Percentiles rank a stretch among this genome's conserved stretches.
Conservation (phyloP, 2,329 filamentous ascomycete genomes). For the Venturiaceae sp. region DNA sequence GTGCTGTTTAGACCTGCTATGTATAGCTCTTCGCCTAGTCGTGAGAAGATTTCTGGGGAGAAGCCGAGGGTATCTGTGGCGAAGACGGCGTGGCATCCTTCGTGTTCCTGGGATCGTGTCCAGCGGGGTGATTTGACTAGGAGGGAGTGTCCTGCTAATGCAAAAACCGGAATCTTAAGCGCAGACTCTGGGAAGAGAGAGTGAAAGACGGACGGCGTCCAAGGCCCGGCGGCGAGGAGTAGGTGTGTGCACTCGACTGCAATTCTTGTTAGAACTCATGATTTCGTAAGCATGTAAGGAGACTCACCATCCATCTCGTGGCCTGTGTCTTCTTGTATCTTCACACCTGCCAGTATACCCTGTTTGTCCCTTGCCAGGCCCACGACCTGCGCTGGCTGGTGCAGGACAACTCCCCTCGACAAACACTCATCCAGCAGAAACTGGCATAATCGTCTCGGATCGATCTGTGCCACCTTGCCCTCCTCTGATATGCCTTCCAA, state of each 20-base stretch:
- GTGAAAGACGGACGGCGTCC: conserved; percentile 58
- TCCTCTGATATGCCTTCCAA: conserved; percentile 54
- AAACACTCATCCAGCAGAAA: conserved; percentile 52
- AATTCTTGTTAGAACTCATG: background rate
- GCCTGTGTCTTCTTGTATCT: conserved; percentile 33
- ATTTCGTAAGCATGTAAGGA: background rate
- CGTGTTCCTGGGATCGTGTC: conserved; percentile 29
- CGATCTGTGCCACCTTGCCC: conserved; percentile 56
- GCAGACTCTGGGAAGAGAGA: conserved; percentile 51
- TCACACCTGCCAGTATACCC: conserved; percentile 42
- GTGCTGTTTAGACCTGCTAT: conserved; percentile 61
- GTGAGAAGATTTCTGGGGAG: conserved; percentile 62
- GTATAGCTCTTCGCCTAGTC: conserved; percentile 59
- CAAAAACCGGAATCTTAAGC: conserved; percentile 45
- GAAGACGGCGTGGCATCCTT: conserved; percentile 59
- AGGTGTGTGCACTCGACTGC: conserved; percentile 54
- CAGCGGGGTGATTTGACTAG: conserved; percentile 53
- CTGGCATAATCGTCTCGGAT: conserved; percentile 55
- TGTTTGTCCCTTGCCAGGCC: conserved; percentile 41
- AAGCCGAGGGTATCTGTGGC: conserved; percentile 48
- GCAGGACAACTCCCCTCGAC: conserved; percentile 53
- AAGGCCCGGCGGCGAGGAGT: conserved; percentile 59
- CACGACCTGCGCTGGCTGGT: conserved; percentile 52
- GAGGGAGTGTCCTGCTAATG: conserved; percentile 63
- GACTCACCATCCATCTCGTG: conserved; percentile 14